Percentiles rank a stretch among this genome's conserved stretches.
Evolutionary conservation across 225 moss, liverwort and hornwort species (phyloP).

Genomic region (Climacium dendroides): DNA sequence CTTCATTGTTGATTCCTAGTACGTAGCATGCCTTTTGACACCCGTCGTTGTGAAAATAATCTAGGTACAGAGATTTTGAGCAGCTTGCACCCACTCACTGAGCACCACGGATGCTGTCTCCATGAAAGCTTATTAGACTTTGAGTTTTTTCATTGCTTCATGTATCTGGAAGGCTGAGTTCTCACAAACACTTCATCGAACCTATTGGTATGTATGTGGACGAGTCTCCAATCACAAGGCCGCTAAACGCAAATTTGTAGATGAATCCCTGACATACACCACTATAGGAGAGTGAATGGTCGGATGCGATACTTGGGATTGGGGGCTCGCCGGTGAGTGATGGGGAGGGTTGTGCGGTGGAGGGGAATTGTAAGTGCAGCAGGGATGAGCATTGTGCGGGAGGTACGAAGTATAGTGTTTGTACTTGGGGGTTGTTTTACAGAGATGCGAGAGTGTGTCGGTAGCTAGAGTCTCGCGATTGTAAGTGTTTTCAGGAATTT

Average conservation of each 20-base stretch:
- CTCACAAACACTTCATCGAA: not conserved
- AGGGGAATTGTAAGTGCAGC: conserved; percentile 31
- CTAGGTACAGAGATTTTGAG: no score
- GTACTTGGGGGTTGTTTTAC: conserved; percentile 7
- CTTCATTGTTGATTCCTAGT: not conserved
- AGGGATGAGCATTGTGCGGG: conserved; percentile 21
- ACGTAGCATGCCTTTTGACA: no score
- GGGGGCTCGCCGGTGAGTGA: not conserved
- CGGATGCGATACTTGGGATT: conserved; percentile 21
- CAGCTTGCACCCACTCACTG: not conserved
- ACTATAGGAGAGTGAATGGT: no score
- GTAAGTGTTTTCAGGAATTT: not conserved
- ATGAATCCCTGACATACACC: not conserved
- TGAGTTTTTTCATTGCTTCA: not conserved
- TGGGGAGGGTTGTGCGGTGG: conserved; percentile 5
- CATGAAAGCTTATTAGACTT: not conserved
- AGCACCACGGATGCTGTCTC: not conserved
- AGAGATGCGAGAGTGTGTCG: conserved; percentile 21
- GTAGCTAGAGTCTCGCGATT: not conserved
- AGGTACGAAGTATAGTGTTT: not conserved
- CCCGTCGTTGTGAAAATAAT: not conserved
- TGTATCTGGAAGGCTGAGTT: not conserved
- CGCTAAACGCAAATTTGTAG: not conserved
- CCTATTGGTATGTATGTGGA: no score
- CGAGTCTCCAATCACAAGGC: not conserved